These are phyloP conservation scores for Vitis rotundifolia DNA, from an alignment of 164 flowering plant species.

Conservation along the genomic window DNA sequence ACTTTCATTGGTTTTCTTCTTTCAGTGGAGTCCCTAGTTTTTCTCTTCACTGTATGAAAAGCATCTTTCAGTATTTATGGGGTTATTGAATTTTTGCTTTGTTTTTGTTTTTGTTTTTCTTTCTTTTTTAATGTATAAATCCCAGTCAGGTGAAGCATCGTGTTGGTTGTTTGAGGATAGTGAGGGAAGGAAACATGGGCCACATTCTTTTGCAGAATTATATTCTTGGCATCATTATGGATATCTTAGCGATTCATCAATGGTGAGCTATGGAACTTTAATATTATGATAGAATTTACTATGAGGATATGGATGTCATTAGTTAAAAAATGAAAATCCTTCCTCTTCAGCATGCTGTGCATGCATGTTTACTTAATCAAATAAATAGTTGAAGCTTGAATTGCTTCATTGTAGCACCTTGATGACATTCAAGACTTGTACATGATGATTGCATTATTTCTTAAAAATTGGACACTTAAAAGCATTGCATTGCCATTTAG, in stretches of 20 bases:
- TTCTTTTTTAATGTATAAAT: neutral
- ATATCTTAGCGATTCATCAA: constrained; percentile 57
- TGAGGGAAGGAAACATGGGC: constrained; percentile 71
- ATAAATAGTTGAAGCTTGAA: too few species aligned
- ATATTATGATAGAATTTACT: too few species aligned
- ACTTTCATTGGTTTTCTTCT: neutral
- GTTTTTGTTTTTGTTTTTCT: neutral
- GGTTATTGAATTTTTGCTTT: neutral
- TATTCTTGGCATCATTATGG: constrained; percentile 73
- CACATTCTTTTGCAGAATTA: constrained; percentile 74
- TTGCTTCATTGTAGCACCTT: too few species aligned
- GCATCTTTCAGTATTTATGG: neutral
- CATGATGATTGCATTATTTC: too few species aligned
- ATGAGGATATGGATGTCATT: too few species aligned
- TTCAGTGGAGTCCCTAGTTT: neutral
- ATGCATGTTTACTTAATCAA: too few species aligned
- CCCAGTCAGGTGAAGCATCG: constrained; percentile 56
- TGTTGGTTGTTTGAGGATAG: constrained; percentile 79
- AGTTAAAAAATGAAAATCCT: too few species aligned
- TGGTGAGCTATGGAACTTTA: constrained; percentile 41
- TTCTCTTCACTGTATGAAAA: neutral
- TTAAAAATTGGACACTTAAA: too few species aligned
- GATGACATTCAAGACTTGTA: too few species aligned
- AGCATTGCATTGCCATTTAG: too few species aligned
- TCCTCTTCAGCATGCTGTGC: too few species aligned